These are phyloP conservation scores for Acer negundo DNA, from an alignment of 345 rosid genomes.

Conservation along the genomic window DNA sequence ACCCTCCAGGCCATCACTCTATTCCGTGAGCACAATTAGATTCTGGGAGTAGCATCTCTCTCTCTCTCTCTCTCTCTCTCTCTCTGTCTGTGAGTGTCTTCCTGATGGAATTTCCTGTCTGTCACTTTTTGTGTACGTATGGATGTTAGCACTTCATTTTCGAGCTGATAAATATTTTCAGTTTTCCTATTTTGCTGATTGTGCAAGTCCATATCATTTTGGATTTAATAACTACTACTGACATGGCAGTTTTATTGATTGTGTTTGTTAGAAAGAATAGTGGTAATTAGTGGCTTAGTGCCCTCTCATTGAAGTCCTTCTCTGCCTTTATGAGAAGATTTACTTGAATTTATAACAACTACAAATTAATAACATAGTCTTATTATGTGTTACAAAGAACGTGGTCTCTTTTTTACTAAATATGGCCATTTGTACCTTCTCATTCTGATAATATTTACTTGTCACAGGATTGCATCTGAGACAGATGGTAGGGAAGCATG, in stretches of 20 bases:
- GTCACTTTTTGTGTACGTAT: neutral
- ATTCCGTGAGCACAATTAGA: no score
- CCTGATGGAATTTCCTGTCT: neutral
- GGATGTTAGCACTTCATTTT: neutral
- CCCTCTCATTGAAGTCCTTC: neutral
- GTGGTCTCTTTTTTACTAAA: neutral
- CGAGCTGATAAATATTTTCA: no score
- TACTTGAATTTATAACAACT: neutral
- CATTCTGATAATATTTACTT: constrained; percentile 26
- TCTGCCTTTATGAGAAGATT: neutral
- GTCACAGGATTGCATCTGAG: constrained; percentile 73
- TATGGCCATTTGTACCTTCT: constrained; percentile 12
- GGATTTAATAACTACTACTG: neutral
- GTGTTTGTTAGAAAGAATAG: neutral
- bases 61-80: neutral
- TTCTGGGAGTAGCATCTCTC: neutral
- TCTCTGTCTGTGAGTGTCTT: neutral
- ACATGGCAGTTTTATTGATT: neutral
- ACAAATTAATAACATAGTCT: neutral
- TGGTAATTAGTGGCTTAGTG: neutral
- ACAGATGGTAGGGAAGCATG: constrained; percentile 94
- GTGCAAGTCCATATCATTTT: neutral
- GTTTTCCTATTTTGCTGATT: neutral
- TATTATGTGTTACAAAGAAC: neutral
- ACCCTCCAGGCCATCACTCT: neutral